Conservation (phyloP, 306 rosid genomes). For the Rosa persica region DNA sequence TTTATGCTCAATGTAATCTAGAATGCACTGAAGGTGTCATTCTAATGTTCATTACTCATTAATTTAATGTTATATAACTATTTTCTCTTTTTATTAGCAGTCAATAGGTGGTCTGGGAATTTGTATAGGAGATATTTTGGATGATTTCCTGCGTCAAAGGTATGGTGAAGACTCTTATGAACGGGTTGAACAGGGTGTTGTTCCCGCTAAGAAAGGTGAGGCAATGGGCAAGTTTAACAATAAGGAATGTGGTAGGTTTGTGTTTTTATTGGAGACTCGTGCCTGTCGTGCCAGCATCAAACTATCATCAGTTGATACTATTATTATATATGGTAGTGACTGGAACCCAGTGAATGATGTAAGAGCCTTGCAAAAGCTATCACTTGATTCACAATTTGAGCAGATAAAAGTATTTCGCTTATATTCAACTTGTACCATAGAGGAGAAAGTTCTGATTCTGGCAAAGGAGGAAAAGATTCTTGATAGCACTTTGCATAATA, state of each 20-base stretch:
- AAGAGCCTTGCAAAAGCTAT: slow-evolving; percentile 73
- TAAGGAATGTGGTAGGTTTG: slow-evolving; percentile 63
- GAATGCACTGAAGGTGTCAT: neutral
- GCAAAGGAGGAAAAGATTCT: slow-evolving; percentile 64
- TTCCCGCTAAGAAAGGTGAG: slow-evolving; percentile 47
- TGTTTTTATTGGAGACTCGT: slow-evolving; percentile 72
- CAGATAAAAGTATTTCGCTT: slow-evolving; percentile 72
- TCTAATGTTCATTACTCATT: neutral
- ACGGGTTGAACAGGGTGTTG: slow-evolving; percentile 52
- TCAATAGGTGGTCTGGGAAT: slow-evolving; percentile 61
- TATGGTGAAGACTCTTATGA: slow-evolving; percentile 76
- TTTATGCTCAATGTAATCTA: neutral
- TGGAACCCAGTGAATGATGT: slow-evolving; percentile 80
- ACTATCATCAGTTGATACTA: slow-evolving; percentile 63
- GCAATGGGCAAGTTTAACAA: slow-evolving; percentile 68
- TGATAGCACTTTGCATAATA: slow-evolving; percentile 45
- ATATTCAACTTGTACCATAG: slow-evolving; percentile 73
- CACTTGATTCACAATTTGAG: slow-evolving; percentile 63
- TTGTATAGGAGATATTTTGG: slow-evolving; percentile 75
- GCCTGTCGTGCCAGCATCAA: slow-evolving; percentile 70
- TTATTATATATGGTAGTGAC: slow-evolving; percentile 83
- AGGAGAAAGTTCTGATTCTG: slow-evolving; percentile 72
- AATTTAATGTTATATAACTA: neutral
- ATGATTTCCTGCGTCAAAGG: slow-evolving; percentile 64
- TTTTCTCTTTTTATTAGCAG: slow-evolving; percentile 44